Conservation (phyloP, 495 filamentous ascomycete species). For the Xylaria cubensis region DNA sequence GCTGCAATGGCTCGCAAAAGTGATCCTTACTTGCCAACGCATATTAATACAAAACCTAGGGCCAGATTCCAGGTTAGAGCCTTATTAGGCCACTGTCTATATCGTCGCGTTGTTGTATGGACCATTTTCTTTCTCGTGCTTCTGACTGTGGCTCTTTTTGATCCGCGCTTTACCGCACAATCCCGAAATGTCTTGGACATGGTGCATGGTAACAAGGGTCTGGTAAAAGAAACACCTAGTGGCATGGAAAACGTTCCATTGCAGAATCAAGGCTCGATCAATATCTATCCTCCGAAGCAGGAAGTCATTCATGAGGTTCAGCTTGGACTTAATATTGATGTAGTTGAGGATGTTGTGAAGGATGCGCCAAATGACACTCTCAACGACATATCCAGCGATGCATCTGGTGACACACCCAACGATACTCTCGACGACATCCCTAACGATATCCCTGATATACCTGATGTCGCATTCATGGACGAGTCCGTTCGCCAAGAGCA, state of each 20-base stretch:
- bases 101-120: slow-evolving; percentile 53
- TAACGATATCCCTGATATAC: background rate
- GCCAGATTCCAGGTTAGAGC: slow-evolving; percentile 41
- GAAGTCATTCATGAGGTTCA: slow-evolving; percentile 1
- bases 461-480: background rate
- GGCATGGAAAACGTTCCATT: slow-evolving; percentile 17
- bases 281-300: slow-evolving; percentile 20
- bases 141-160: slow-evolving; percentile 39
- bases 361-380: background rate
- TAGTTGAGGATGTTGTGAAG: background rate
- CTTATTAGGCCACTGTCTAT: slow-evolving; percentile 48
- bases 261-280: slow-evolving; percentile 29
- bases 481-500: slow-evolving; percentile 12
- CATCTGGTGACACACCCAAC: background rate
- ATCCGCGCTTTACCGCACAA: slow-evolving; percentile 29
- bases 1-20: slow-evolving; percentile 37
- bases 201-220: slow-evolving; percentile 34
- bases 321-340: background rate
- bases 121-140: slow-evolving; percentile 39
- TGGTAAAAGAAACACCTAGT: slow-evolving; percentile 7
- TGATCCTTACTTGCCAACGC: slow-evolving; percentile 34
- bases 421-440: background rate
- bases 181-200: slow-evolving; percentile 40
- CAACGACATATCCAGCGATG: background rate
- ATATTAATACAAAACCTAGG: slow-evolving; percentile 31